Percentiles rank a stretch among this genome's conserved stretches.
Conservation (phyloP, 2,329 filamentous ascomycete species). For the Eutypa lata region DNA sequence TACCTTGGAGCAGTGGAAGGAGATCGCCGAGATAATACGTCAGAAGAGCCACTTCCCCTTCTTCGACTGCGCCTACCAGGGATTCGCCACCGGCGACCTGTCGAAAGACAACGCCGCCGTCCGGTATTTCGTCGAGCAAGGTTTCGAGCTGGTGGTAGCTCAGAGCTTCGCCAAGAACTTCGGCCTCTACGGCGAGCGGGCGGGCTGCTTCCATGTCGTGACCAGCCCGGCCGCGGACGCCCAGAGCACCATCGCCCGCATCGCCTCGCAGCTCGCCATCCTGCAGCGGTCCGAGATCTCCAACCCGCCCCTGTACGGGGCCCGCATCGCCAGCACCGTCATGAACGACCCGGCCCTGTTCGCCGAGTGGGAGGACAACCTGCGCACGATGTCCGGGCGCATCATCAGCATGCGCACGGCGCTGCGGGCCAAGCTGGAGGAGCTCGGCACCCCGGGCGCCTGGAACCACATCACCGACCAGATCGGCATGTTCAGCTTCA, state of each 20-base stretch:
- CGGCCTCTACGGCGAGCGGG: slow-evolving; percentile 93
- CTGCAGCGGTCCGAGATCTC: slow-evolving; percentile 97
- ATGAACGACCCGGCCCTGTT: slow-evolving; percentile 83
- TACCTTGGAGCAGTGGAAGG: slow-evolving; percentile 88
- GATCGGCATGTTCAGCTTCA: slow-evolving; percentile 99
- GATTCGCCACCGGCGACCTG: slow-evolving; percentile 91
- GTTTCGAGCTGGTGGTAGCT: slow-evolving; percentile 82
- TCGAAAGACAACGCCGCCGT: slow-evolving; percentile 85
- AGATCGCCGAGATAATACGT: slow-evolving; percentile 75
- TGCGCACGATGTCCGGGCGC: slow-evolving; percentile 89
- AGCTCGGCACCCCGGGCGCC: slow-evolving; percentile 77
- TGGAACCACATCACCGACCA: slow-evolving; percentile 99
- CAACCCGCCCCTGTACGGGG: slow-evolving; percentile 93
- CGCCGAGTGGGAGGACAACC: slow-evolving; percentile 86
- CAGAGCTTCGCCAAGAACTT: slow-evolving; percentile 99
- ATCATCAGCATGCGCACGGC: slow-evolving; percentile 88
- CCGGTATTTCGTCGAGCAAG: slow-evolving; percentile 88
- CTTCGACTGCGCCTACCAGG: slow-evolving; percentile 97
- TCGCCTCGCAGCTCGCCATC: slow-evolving; percentile 86
- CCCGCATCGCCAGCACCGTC: slow-evolving; percentile 78
- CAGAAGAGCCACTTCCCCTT: slow-evolving; percentile 89
- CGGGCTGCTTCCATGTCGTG: slow-evolving; percentile 93
- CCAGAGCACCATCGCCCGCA: slow-evolving; percentile 55
- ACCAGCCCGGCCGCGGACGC: slow-evolving; percentile 70
- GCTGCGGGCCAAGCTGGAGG: slow-evolving; percentile 77